Evolutionary conservation across 2,329 filamentous ascomycete species (phyloP), one percentile per base, ranked within the genome.

Genomic region (Fusarium torulosum): DNA sequence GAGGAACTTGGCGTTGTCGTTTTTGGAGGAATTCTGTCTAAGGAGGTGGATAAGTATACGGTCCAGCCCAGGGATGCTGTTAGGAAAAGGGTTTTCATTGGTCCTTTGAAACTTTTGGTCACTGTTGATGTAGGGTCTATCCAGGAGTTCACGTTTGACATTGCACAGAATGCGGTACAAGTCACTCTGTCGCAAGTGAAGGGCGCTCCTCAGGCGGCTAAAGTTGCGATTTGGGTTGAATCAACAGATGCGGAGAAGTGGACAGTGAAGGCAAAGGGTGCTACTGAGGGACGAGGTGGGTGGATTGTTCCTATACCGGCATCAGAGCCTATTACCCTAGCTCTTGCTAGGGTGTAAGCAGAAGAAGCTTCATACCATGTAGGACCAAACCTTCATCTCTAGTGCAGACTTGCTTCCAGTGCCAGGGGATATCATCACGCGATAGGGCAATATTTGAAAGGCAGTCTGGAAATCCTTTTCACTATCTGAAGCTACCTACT

Each of bases 11-110:
- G 85, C 0, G 70, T 84, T n/a, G 71, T 83, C 3, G 82, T 79
- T 0, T 87, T 85, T 56, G 85, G 85, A 0, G 85, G 84, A 0
- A 76, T 79, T 2, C 51, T 83, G 0, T 70, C 75, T 2, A 59
- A 56, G 10, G 42, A 59, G 0, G 73, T 65, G 0, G 72, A 57
- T 13, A 66, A 52, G 0, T 72, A 81, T 11, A 75, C 60, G 0
- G 81, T 86, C 1, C 60, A 75, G 50, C 80, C 82, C 0, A 79
- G 73, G 21, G 85, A 85, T 60, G 80, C 83, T 0, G 81, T 85
- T 4, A 77, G 80, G n/a, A 77, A 79, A 37, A 78, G 79, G 27
- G 76, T 86, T 2, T 87, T 84, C 49, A 76, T 87, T 10, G 84
- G 81, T 0, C 79, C 81, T 0, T 31, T 85, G 27, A 81, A 81